Conservation (phyloP, 352 stramenopile genomes). For the Globisporangium acanthophoron region DNA sequence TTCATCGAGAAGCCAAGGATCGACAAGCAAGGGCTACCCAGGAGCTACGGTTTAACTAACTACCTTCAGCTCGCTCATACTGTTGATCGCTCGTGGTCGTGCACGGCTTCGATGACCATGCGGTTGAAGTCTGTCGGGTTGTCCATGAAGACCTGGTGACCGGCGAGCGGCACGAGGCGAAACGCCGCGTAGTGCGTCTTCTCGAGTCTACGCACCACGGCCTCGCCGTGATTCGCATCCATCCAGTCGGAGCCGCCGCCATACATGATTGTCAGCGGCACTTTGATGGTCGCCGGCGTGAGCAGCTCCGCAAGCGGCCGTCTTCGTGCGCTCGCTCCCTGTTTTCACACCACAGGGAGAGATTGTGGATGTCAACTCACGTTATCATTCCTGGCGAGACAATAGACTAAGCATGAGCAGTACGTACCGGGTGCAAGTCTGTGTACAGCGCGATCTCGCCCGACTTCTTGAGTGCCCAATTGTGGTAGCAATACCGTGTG, state of each 20-base stretch:
- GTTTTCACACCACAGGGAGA: background rate
- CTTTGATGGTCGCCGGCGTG: slow-evolving; percentile 36
- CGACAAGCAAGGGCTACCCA: background rate
- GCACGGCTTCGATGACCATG: slow-evolving; percentile 61
- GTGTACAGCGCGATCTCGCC: slow-evolving; percentile 75
- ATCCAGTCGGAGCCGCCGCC: slow-evolving; percentile 78
- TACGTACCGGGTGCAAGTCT: slow-evolving; percentile 56
- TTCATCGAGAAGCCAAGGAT: too few relatives aligned
- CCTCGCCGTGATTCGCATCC: slow-evolving; percentile 55
- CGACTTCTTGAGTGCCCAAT: slow-evolving; percentile 68
- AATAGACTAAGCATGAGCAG: background rate
- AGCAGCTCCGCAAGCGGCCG: slow-evolving; percentile 52
- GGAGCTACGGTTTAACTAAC: too few relatives aligned
- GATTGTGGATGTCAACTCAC: background rate
- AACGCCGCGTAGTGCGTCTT: slow-evolving; percentile 63
- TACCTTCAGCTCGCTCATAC: background rate
- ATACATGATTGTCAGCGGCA: slow-evolving; percentile 81
- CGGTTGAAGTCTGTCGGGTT: slow-evolving; percentile 73
- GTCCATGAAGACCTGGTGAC: slow-evolving; percentile 86
- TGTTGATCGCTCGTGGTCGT: slow-evolving; percentile 46
- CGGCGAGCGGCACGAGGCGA: slow-evolving; percentile 53
- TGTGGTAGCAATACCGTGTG: slow-evolving; percentile 76
- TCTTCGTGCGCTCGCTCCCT: slow-evolving; percentile 47
- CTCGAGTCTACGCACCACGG: slow-evolving; percentile 51
- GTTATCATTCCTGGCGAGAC: background rate